phyloP scores from a whole-genome alignment of 1,284 basidiomycete species.

The Ustilago xerochloae region DNA sequence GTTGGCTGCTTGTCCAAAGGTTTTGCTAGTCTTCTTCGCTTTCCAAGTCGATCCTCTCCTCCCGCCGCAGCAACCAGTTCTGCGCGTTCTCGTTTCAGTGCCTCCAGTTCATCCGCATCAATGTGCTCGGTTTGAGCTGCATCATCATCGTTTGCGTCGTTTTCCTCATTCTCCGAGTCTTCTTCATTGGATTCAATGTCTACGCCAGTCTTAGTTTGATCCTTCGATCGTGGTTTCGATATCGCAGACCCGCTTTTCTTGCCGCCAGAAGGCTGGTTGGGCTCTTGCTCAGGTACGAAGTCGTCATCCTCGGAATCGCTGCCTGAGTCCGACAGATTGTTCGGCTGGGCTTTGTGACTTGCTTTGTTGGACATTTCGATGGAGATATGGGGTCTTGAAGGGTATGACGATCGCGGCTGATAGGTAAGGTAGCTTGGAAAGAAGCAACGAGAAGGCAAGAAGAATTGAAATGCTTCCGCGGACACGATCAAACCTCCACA shows the following conservation, averaged over 20 bases:
- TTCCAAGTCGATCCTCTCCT: conserved; percentile 33
- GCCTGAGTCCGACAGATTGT: conserved; percentile 1
- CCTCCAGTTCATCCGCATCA: conserved; percentile 41
- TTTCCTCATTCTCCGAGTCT: conserved; percentile 4
- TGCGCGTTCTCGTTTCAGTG: conserved; percentile 28
- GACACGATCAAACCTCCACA: neutral
- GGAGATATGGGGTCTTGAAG: no score
- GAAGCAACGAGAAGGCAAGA: neutral
- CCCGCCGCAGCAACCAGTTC: conserved; percentile 35
- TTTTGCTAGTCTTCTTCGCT: conserved; percentile 22
- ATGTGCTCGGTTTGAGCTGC: conserved; percentile 8
- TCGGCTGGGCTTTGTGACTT: neutral
- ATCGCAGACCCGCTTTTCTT: neutral
- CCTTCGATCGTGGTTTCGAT: neutral
- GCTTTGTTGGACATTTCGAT: neutral
- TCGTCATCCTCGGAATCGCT: conserved; percentile 43
- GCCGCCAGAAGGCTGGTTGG: neutral
- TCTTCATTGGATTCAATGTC: conserved; percentile 14
- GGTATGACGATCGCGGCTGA: no score
- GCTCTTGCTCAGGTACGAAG: conserved; percentile 19
- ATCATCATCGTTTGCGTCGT: neutral
- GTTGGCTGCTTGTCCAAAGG: no score
- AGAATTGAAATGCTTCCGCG: neutral
- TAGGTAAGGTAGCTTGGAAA: neutral
- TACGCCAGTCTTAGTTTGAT: neutral